Evolutionary conservation across 345 rosid species (phyloP), one percentile per base, ranked within the genome.

Genomic region (Eucalyptus guilfoylei): DNA sequence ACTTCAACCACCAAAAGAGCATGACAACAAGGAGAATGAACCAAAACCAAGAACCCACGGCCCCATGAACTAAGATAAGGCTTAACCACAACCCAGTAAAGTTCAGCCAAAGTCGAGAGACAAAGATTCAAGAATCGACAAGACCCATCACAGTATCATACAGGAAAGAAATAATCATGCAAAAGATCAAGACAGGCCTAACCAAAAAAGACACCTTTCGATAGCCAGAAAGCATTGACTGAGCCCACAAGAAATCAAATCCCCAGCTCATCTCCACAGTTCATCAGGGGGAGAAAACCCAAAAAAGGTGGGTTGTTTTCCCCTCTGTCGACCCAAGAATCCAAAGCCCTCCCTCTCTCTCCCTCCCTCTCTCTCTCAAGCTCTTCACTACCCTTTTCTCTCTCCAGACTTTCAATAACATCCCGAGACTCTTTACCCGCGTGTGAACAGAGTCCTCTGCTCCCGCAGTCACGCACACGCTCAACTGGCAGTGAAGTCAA

Each of bases 231-330:
- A 91, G 91, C 88, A 91, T 88, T 87, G 94, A 89, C 90, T 58
- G 95, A 94, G 94, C 96, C 97, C 96, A 94, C 96, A 92, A 90
- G 49, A 88, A 91, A 93, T 89, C 92, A 90, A 89, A 30, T n/a
- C 45, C 91, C 87, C 88, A 86, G 45, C 88, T 64, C 58, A 62
- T 86, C 85, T 34, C 81, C 64, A 86, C 88, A 86, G 49, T 86
- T 47, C 49, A 89, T 64, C 88, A 40, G 87, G 49, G 30, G 13
- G 85, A 76, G 42, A 40, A 40, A 72, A 19, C 40, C 40, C 85
- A 11, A 11, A 7, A 40, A 76, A 76, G 44, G 85, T 40, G 47
- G 44, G 47, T 76, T 40, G 28, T 11, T 76, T 76, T 34, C 86
- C 26, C 8, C 44, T 87, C 23, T 14, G 28, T 67, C 13, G 11